phyloP scores from a whole-genome alignment of 805 yeast genomes.

The Saccharomycopsis fermentans region DNA sequence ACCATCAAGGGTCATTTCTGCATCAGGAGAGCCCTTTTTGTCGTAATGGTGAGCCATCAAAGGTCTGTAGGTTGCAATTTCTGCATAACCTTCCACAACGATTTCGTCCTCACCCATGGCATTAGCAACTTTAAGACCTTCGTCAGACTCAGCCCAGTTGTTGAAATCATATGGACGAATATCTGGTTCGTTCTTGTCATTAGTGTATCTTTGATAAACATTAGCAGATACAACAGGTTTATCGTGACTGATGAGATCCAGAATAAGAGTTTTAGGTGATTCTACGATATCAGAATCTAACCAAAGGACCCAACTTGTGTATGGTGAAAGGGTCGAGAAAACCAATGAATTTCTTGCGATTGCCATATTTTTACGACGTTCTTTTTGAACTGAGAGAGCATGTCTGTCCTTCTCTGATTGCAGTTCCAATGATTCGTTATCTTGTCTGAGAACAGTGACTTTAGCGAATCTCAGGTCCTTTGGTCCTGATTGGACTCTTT shows the following conservation, averaged over 20 bases:
- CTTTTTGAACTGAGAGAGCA: constrained; percentile 75
- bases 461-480: constrained; percentile 63
- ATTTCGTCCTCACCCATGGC: constrained; percentile 79
- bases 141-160: constrained; percentile 87
- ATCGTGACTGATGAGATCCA: constrained; percentile 78
- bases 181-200: constrained; percentile 38
- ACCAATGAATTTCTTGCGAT: constrained; percentile 85
- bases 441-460: constrained; percentile 85
- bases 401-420: constrained; percentile 86
- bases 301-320: constrained; percentile 95
- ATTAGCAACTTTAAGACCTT: constrained; percentile 66
- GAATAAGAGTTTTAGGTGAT: constrained; percentile 71
- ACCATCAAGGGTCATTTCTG: constrained; percentile 85
- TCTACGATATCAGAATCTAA: constrained; percentile 91
- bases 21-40: constrained; percentile 45
- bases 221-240: constrained; percentile 87
- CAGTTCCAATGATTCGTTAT: constrained; percentile 61
- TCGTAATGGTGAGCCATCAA: constrained; percentile 87
- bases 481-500: constrained; percentile 55
- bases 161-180: constrained; percentile 91
- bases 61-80: constrained; percentile 88
- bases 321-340: constrained; percentile 80
- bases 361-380: constrained; percentile 86
- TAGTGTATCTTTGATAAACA: constrained; percentile 74
- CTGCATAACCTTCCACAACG: constrained; percentile 88